Evolutionary conservation across 2,329 filamentous ascomycete genomes (phyloP).

Genomic region (Hymenoscyphus scutula): DNA sequence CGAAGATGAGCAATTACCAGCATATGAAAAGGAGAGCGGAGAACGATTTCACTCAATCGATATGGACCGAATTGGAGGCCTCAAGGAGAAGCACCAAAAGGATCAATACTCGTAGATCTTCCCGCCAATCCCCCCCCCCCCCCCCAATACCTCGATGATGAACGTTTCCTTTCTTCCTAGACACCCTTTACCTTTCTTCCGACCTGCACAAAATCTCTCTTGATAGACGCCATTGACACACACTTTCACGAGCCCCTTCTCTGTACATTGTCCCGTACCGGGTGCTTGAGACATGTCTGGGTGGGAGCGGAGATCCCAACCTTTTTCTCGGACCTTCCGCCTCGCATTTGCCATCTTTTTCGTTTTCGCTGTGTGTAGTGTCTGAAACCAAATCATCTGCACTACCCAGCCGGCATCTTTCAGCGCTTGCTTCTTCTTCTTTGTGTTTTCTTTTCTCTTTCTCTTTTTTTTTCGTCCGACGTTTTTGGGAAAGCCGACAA

Average conservation of each 20-base stretch:
- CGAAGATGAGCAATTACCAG: conserved; percentile 75
- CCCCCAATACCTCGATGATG: conserved; percentile 8
- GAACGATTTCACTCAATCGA: conserved; percentile 90
- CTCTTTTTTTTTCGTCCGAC: background rate
- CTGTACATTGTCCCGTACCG: conserved; percentile 15
- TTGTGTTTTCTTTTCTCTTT: conserved; percentile 6
- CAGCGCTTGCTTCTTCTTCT: background rate
- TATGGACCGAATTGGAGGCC: conserved; percentile 87
- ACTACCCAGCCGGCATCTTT: conserved; percentile 2
- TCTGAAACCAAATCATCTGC: background rate
- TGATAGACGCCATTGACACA: background rate
- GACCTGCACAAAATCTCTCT: conserved; percentile 13
- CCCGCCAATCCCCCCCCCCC: background rate
- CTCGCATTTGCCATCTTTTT: conserved; percentile 12
- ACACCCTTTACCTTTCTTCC: conserved; percentile 11
- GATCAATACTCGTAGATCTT: conserved; percentile 27
- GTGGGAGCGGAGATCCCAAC: background rate
- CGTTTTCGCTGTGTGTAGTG: conserved; percentile 13
- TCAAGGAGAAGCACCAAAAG: conserved; percentile 72
- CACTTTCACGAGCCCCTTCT: conserved; percentile 9
- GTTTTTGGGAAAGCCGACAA: conserved; percentile 5
- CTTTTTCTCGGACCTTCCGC: background rate
- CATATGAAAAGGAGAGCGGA: conserved; percentile 79
- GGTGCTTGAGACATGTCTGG: conserved; percentile 4
- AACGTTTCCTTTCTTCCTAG: conserved; percentile 12